Percentiles rank a stretch among this genome's conserved stretches.
phyloP scores from a whole-genome alignment of 331 rosid species.

The Quercus phellos region DNA sequence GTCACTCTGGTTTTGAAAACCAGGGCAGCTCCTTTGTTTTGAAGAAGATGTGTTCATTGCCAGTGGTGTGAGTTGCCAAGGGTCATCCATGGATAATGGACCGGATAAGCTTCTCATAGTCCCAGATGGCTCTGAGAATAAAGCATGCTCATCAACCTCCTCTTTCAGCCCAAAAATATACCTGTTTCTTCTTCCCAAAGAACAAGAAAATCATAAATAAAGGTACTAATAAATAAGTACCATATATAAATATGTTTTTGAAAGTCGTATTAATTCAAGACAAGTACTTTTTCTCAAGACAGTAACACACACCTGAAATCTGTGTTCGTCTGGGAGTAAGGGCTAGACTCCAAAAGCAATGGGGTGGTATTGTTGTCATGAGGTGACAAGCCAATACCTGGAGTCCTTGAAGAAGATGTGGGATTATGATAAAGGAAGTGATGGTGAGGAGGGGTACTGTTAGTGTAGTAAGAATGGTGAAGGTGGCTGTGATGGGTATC shows the following conservation, averaged over 20 bases:
- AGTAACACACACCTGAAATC: slow-evolving; percentile 42
- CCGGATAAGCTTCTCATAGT: slow-evolving; percentile 65
- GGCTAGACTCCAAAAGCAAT: slow-evolving; percentile 50
- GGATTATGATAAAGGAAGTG: slow-evolving; percentile 35
- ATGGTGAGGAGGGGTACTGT: slow-evolving; percentile 17
- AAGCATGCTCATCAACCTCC: slow-evolving; percentile 80
- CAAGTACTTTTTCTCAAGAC: not conserved
- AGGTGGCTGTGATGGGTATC: slow-evolving; percentile 26
- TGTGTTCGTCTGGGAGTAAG: slow-evolving; percentile 40
- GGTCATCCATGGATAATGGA: slow-evolving; percentile 63
- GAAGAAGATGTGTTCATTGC: slow-evolving; percentile 68
- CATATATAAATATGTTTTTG: not conserved
- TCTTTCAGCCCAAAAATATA: slow-evolving; percentile 68
- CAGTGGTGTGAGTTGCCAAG: slow-evolving; percentile 81
- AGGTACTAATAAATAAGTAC: not conserved
- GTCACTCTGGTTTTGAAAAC: slow-evolving; percentile 35
- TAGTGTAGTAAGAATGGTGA: slow-evolving; percentile 21
- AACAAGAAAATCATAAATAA: not conserved
- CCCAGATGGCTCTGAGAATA: slow-evolving; percentile 79
- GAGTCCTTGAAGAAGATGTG: slow-evolving; percentile 37
- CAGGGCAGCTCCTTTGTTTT: slow-evolving; percentile 68
- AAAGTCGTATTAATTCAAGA: not conserved
- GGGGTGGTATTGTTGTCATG: slow-evolving; percentile 52
- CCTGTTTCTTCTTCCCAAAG: slow-evolving; percentile 44
- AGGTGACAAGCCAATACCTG: slow-evolving; percentile 35